Evolutionary conservation across 116 monocot species (phyloP).

Genomic region (Posidonia oceanica): DNA sequence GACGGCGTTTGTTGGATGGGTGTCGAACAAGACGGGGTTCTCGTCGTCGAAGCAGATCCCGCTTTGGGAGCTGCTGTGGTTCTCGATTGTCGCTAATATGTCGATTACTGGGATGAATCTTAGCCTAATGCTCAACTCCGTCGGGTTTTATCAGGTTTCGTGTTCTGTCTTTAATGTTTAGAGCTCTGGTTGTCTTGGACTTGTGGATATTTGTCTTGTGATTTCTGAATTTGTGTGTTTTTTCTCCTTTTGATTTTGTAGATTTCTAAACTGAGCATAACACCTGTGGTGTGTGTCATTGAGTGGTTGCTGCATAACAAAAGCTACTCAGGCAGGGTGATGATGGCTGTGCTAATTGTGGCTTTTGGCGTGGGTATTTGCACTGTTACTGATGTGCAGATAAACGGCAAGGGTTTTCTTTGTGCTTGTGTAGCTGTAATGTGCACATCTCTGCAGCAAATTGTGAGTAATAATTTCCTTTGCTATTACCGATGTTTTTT

Average conservation of each 20-base stretch:
- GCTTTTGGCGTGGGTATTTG: conserved; percentile 86
- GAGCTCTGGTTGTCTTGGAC: neutral
- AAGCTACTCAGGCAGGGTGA: conserved; percentile 57
- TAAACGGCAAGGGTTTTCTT: conserved; percentile 75
- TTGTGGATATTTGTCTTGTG: neutral
- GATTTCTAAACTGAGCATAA: conserved; percentile 95
- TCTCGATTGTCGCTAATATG: conserved; percentile 93
- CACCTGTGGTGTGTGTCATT: conserved; percentile 85
- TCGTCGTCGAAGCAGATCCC: conserved; percentile 77
- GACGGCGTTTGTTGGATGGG: conserved; percentile 83
- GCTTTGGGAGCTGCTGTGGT: conserved; percentile 91
- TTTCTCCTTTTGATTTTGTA: conserved; percentile 10
- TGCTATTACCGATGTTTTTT: neutral
- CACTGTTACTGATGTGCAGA: conserved; percentile 87
- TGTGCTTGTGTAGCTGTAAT: conserved; percentile 86
- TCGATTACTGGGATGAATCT: conserved; percentile 98
- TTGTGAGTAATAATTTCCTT: conserved; percentile 38
- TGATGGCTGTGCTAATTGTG: conserved; percentile 58
- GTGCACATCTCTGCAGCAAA: conserved; percentile 90
- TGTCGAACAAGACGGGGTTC: conserved; percentile 65
- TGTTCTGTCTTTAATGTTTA: neutral
- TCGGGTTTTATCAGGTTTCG: conserved; percentile 93
- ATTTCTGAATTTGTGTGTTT: no score
- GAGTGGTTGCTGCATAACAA: conserved; percentile 81
- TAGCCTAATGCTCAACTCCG: conserved; percentile 96